Conservation (phyloP, 768 basidiomycete species). For the Rhizopogon roseolus region DNA sequence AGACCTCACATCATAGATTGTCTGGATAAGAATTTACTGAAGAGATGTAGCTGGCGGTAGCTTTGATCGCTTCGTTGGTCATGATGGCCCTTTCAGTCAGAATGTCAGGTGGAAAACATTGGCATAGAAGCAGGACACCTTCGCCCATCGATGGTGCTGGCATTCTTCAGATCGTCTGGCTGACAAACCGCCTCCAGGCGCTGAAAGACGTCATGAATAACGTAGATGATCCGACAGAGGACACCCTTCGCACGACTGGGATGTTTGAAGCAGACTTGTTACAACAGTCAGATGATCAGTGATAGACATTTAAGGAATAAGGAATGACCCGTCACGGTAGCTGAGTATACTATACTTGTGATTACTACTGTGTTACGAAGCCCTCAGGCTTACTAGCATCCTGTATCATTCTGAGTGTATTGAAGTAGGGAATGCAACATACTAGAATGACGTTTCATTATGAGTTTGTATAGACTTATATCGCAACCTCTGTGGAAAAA, state of each 20-base stretch:
- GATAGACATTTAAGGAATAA: too few species aligned
- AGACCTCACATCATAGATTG: background rate
- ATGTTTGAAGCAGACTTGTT: conserved; percentile 6
- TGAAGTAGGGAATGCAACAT: too few species aligned
- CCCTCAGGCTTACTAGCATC: too few species aligned
- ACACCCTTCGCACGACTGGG: conserved; percentile 3
- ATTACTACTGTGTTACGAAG: too few species aligned
- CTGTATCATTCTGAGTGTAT: too few species aligned
- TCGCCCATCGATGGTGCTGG: background rate
- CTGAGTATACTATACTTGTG: too few species aligned
- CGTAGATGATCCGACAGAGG: background rate
- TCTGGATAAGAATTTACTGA: background rate
- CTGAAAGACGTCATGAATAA: background rate
- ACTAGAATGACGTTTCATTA: too few species aligned
- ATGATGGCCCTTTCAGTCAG: background rate
- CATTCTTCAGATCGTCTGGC: conserved; percentile 11
- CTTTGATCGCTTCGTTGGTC: background rate
- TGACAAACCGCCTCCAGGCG: conserved; percentile 3
- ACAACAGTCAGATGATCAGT: background rate
- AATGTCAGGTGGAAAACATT: background rate
- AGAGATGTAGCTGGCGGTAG: conserved; percentile 3
- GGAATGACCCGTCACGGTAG: too few species aligned
- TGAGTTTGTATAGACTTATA: too few species aligned
- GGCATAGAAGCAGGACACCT: background rate
- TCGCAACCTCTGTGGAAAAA: too few species aligned